Base-by-base conservation (phyloP, 352 stramenopile species). In the Thraustochytrium sp. region DNA sequence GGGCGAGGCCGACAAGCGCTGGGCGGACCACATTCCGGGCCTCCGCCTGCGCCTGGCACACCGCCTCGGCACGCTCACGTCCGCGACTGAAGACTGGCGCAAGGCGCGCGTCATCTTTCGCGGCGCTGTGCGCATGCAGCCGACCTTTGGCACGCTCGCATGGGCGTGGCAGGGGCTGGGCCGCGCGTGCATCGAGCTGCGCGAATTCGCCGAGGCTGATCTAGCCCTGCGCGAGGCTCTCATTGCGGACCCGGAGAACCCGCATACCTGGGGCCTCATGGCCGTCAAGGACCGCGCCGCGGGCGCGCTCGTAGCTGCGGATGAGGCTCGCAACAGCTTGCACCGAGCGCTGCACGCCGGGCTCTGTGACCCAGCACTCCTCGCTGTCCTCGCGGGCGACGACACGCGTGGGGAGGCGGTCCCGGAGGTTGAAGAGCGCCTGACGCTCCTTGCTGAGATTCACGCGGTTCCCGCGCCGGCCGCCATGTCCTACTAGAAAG, bases 141-240 rank as follows among this genome's bases (percentile, higher is more conserved):
- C 65, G 64, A 36, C 65, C 4, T 36, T 77, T 38, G 65, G 65
- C 13, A 77, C 42, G 8, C 65, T 77, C 8, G 46, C n/a, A 21
- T 77, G 65, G 65, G 65, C 65, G 9, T 77, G 65, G 65, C 42
- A 55, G 26, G 65, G 65, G 11, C 23, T 77, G 18, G 65, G 65
- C 42, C 31, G 26, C 31, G 65, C 65, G 8, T 77, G 65, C 49
- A 77, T 31, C 11, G 23, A 62, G 29, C 46, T 77, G 8, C 16
- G 49, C 40, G 65, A 77, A 16, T 72, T 75, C 8, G 26, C 23
- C 16, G 65, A 62, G 37, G 65, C 65, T 5, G 65, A 77, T 36
- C 8, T 77, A 13, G 65, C 65, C 18, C 49, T 77, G 16, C 42
- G 65, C 11, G 34, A 75, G 37, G 40, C 65, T 11, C 37, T 77